These are phyloP conservation scores for Actinomortierella wolfii DNA, from an alignment of 371 early-diverging fungal genomes.

Conservation along the genomic window DNA sequence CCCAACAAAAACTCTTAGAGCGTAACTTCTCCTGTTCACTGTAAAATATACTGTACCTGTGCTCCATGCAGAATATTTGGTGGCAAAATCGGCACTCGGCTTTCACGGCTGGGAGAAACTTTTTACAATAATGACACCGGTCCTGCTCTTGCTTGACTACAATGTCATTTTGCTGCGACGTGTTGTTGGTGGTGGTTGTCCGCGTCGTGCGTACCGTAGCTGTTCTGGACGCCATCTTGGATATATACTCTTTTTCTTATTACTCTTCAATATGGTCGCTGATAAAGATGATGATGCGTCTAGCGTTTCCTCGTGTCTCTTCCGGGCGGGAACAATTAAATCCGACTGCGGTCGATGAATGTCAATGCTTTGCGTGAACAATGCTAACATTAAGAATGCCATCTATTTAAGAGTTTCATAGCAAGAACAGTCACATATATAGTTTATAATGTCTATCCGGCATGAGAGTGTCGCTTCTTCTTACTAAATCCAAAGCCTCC, in stretches of 20 bases:
- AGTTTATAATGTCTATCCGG: neutral
- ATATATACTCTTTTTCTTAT: too few relatives aligned
- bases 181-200: conserved; percentile 18
- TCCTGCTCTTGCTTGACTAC: conserved; percentile 14
- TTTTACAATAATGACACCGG: conserved; percentile 38
- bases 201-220: conserved; percentile 26
- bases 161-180: conserved; percentile 10
- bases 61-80: conserved; percentile 35
- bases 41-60: conserved; percentile 20
- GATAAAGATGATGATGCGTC: too few relatives aligned
- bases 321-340: too few relatives aligned
- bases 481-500: conserved; percentile 9
- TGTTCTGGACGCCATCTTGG: conserved; percentile 26
- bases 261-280: too few relatives aligned
- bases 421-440: too few relatives aligned
- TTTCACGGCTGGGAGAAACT: conserved; percentile 36
- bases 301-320: too few relatives aligned
- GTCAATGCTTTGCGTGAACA: too few relatives aligned
- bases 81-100: conserved; percentile 36
- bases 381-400: too few relatives aligned
- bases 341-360: too few relatives aligned
- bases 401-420: too few relatives aligned
- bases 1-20: neutral
- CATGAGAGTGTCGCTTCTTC: conserved; percentile 26
- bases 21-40: too few relatives aligned